phyloP scores from a whole-genome alignment of 208 protist species.

The Leptomonas pyrrhocoris region DNA sequence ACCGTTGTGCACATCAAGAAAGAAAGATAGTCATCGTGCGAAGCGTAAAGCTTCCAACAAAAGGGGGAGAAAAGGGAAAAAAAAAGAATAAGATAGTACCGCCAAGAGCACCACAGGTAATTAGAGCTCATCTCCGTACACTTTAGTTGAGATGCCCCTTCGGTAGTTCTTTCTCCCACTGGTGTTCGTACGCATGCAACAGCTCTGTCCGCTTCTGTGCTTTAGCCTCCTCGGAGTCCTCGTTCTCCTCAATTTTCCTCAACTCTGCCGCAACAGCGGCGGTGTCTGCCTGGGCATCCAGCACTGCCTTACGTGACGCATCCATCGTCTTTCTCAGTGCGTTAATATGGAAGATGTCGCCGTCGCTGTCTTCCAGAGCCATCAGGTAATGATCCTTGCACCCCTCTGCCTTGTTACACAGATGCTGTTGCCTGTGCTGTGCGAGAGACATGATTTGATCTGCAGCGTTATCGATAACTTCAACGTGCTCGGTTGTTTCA shows the following conservation, averaged over 20 bases:
- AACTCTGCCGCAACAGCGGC: constrained; percentile 10
- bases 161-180: constrained; percentile 18
- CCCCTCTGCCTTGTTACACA: constrained; percentile 29
- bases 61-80: background rate
- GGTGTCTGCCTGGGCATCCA: constrained; percentile 16
- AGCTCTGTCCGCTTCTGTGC: constrained; percentile 4
- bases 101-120: background rate
- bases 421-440: constrained; percentile 26
- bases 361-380: constrained; percentile 52
- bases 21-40: background rate
- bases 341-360: constrained; percentile 37
- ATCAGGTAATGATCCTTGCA: constrained; percentile 45
- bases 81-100: background rate
- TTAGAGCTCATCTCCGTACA: background rate
- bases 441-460: constrained; percentile 23
- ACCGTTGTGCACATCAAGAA: background rate
- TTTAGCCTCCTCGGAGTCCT: constrained; percentile 4
- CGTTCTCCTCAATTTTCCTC: constrained; percentile 15
- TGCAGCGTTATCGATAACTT: background rate
- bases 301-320: constrained; percentile 9
- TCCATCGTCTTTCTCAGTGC: constrained; percentile 21
- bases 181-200: constrained; percentile 10
- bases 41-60: too few relatives aligned
- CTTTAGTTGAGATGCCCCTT: constrained; percentile 6
- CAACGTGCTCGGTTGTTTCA: background rate